A percentile compares a stretch with the other conserved stretches of the same genome.
Evolutionary conservation across 129 eudicot species (phyloP).

Genomic region (Erigeron canadensis): DNA sequence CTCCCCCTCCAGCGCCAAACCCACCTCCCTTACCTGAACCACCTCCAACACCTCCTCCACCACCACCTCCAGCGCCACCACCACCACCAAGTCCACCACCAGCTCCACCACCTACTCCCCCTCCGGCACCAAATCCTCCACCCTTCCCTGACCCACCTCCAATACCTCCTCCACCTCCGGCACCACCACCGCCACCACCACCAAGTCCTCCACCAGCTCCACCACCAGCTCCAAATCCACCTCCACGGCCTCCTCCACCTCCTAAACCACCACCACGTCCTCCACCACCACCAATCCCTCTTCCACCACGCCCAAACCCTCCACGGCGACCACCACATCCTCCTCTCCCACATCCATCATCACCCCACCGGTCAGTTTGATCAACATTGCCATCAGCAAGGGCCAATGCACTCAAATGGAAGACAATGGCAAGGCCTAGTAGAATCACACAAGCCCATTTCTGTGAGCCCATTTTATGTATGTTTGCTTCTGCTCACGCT

Average conservation of each 20-base stretch:
- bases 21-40: slow-evolving; percentile 36
- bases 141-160: slow-evolving; percentile 41
- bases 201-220: slow-evolving; percentile 35
- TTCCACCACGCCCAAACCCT: slow-evolving; percentile 32
- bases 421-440: slow-evolving; percentile 36
- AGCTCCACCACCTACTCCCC: slow-evolving; percentile 39
- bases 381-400: slow-evolving; percentile 34
- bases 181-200: slow-evolving; percentile 46
- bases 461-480: slow-evolving; percentile 39
- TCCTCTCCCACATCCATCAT: slow-evolving; percentile 38
- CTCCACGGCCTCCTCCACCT: slow-evolving; percentile 43
- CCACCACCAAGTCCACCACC: slow-evolving; percentile 44
- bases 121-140: slow-evolving; percentile 47
- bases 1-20: slow-evolving; percentile 37
- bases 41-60: slow-evolving; percentile 39
- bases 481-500: background rate
- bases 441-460: slow-evolving; percentile 42
- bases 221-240: slow-evolving; percentile 44
- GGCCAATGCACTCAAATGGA: slow-evolving; percentile 45
- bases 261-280: slow-evolving; percentile 46
- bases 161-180: slow-evolving; percentile 44
- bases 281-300: slow-evolving; percentile 44
- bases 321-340: slow-evolving; percentile 34
- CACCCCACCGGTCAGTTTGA: slow-evolving; percentile 39
- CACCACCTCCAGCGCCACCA: slow-evolving; percentile 35